Conservation (phyloP, 2,329 filamentous ascomycete genomes). For the Beauveria medogensis region DNA sequence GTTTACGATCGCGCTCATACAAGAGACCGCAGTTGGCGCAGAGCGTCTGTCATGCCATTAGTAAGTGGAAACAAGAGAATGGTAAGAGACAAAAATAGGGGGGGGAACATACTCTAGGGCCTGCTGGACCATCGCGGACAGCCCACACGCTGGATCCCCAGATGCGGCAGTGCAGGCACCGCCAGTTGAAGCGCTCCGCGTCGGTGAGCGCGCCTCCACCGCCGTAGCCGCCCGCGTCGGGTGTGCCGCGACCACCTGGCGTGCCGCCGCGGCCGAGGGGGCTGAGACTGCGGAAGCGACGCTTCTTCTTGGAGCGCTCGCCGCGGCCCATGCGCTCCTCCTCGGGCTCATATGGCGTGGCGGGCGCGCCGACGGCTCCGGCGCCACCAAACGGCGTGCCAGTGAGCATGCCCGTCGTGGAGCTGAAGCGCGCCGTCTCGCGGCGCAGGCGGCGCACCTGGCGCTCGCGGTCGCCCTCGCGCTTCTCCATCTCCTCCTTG, state of each 20-base stretch:
- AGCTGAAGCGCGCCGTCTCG: conserved; percentile 89
- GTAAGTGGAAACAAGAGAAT: conserved; percentile 13
- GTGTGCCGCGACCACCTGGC: conserved; percentile 67
- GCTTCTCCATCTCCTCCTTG: conserved; percentile 95
- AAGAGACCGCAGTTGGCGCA: conserved; percentile 90
- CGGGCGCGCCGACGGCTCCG: conserved; percentile 31
- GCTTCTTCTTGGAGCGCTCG: conserved; percentile 91
- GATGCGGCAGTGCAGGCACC: conserved; percentile 78
- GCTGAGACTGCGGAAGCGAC: conserved; percentile 80
- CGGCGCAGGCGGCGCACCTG: conserved; percentile 79
- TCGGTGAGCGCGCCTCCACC: conserved; percentile 64
- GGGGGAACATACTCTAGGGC: conserved; percentile 59
- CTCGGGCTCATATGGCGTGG: conserved; percentile 35
- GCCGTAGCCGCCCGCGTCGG: conserved; percentile 68
- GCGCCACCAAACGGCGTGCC: conserved; percentile 51
- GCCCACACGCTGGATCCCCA: conserved; percentile 92
- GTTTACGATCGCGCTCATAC: conserved; percentile 77
- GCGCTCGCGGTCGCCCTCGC: conserved; percentile 87
- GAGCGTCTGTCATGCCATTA: conserved; percentile 52
- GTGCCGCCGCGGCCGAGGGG: conserved; percentile 59
- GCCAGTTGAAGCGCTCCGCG: conserved; percentile 73
- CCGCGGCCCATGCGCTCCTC: conserved; percentile 86
- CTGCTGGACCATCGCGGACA: conserved; percentile 81
- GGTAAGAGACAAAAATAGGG: neutral
- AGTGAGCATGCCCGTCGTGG: conserved; percentile 71